These are phyloP conservation scores for Aspergillus panamensis DNA, from an alignment of 495 filamentous ascomycete species.

Conservation along the genomic window DNA sequence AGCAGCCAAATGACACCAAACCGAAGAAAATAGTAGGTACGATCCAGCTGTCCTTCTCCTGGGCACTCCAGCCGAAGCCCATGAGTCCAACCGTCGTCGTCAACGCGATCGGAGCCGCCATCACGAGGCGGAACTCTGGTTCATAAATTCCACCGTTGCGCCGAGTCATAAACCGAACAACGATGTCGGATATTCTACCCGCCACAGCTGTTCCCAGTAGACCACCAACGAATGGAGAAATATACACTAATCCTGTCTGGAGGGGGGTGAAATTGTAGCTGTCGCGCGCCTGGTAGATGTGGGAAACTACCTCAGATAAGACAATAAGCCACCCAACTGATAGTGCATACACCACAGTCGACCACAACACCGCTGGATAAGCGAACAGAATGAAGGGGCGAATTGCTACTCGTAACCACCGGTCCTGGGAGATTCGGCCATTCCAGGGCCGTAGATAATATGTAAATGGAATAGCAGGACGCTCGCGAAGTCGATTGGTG, in stretches of 20 bases:
- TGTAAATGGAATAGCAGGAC: constrained; percentile 62
- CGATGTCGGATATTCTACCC: constrained; percentile 80
- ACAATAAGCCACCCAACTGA: constrained; percentile 97
- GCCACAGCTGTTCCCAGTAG: constrained; percentile 88
- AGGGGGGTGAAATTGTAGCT: constrained; percentile 77
- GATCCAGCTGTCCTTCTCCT: constrained; percentile 74
- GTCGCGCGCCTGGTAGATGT: constrained; percentile 63
- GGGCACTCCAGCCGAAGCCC: constrained; percentile 89
- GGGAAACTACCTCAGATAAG: constrained; percentile 79
- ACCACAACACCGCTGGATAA: constrained; percentile 92
- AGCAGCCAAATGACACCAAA: constrained; percentile 88
- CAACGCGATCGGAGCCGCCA: constrained; percentile 78
- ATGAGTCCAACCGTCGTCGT: constrained; percentile 83
- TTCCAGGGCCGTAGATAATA: constrained; percentile 71
- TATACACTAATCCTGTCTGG: constrained; percentile 80
- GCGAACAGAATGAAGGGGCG: constrained; percentile 82
- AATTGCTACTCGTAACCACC: constrained; percentile 69
- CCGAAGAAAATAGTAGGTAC: constrained; percentile 94
- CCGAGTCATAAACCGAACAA: constrained; percentile 73
- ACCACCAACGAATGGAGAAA: constrained; percentile 85
- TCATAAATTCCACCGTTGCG: constrained; percentile 94
- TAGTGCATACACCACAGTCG: constrained; percentile 77
- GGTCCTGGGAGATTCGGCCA: constrained; percentile 72
- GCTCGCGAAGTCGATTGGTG: constrained; percentile 56
- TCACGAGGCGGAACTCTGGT: constrained; percentile 90